A percentile compares a stretch with the other conserved stretches of the same genome.
These are phyloP conservation scores for Limnanthes douglasii DNA, from an alignment of 345 rosid species.

Conservation along the genomic window DNA sequence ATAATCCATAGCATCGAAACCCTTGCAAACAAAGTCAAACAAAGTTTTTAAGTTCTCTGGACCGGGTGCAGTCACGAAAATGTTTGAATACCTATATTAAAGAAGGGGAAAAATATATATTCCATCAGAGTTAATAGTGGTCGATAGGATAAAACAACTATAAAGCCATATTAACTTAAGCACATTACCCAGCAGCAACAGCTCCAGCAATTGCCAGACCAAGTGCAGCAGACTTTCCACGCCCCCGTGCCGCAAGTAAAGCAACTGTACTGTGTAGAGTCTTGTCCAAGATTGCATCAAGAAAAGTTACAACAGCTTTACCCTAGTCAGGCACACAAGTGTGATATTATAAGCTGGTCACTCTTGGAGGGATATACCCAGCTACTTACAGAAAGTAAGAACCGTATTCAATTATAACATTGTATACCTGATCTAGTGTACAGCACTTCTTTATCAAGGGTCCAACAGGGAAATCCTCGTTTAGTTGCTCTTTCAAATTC, in stretches of 20 bases:
- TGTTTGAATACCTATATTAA: conserved; percentile 65
- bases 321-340: conserved; percentile 28
- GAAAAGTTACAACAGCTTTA: conserved; percentile 73
- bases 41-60: conserved; percentile 88
- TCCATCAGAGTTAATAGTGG: not conserved
- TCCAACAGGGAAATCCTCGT: conserved; percentile 84
- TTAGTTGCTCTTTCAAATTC: conserved; percentile 73
- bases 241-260: conserved; percentile 94
- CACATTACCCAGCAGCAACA: conserved; percentile 74
- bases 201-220: conserved; percentile 91
- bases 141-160: conserved; percentile 1
- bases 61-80: conserved; percentile 87
- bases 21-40: conserved; percentile 64
- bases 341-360: conserved; percentile 1
- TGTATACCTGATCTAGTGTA: conserved; percentile 79
- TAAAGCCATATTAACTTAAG: conserved; percentile 1
- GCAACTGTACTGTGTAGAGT: conserved; percentile 75
- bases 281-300: conserved; percentile 87
- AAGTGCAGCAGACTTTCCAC: conserved; percentile 96
- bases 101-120: no score
- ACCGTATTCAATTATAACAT: conserved; percentile 1
- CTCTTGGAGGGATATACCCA: no score
- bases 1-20: conserved; percentile 42
- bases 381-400: conserved; percentile 3
- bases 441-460: conserved; percentile 84